These are phyloP conservation scores for Starmerella lactis-condensi DNA, from an alignment of 805 yeast species.

Conservation along the genomic window DNA sequence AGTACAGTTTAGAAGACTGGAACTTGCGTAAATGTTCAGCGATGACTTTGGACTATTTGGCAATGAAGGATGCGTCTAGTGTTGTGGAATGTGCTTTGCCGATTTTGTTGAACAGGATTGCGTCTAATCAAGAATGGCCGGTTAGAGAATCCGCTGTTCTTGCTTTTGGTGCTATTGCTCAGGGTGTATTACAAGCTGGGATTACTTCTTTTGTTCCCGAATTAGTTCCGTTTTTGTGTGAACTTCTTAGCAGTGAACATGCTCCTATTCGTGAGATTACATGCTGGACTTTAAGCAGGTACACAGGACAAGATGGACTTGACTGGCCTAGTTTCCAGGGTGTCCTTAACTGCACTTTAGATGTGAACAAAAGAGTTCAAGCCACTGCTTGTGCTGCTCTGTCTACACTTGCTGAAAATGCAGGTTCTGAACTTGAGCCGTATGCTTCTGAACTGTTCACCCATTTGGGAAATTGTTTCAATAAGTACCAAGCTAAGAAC, in stretches of 20 bases:
- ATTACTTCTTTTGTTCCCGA: slow-evolving; percentile 58
- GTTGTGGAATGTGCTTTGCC: slow-evolving; percentile 59
- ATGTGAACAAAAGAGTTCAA: slow-evolving; percentile 80
- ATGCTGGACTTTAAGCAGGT: slow-evolving; percentile 89
- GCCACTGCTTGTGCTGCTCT: slow-evolving; percentile 82
- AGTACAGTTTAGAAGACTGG: slow-evolving; percentile 61
- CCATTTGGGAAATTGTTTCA: slow-evolving; percentile 58
- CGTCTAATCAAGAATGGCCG: slow-evolving; percentile 55
- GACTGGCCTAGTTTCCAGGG: slow-evolving; percentile 63
- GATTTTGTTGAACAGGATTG: slow-evolving; percentile 48
- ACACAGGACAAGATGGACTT: slow-evolving; percentile 41
- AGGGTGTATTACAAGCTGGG: slow-evolving; percentile 53
- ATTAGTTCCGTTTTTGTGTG: slow-evolving; percentile 68
- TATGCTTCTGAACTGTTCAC: slow-evolving; percentile 47
- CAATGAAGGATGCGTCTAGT: slow-evolving; percentile 46
- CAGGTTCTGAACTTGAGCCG: slow-evolving; percentile 45
- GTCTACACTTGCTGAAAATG: slow-evolving; percentile 61
- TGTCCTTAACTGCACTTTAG: slow-evolving; percentile 56
- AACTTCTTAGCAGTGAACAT: slow-evolving; percentile 53
- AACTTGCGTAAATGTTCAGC: slow-evolving; percentile 85
- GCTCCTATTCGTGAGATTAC: slow-evolving; percentile 81
- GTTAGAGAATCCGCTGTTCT: slow-evolving; percentile 81
- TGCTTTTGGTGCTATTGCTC: slow-evolving; percentile 89
- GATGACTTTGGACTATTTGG: slow-evolving; percentile 70
- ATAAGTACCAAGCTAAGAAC: slow-evolving; percentile 62